These are phyloP conservation scores for Colletotrichum sp. DNA, from an alignment of 2,329 filamentous ascomycete genomes.

Conservation along the genomic window DNA sequence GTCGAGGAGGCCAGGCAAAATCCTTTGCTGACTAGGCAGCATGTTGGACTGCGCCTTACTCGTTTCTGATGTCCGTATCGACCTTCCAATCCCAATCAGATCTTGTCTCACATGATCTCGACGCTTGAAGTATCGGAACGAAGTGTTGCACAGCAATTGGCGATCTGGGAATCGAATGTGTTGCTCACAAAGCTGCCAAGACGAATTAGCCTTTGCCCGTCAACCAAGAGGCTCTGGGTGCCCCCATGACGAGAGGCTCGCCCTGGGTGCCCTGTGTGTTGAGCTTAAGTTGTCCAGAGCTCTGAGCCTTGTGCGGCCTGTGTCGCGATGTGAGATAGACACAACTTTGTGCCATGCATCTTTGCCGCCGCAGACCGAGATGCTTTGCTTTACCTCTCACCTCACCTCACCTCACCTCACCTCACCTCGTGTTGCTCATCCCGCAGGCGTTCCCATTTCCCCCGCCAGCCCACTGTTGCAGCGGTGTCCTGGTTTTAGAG, in stretches of 20 bases:
- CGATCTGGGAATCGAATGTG: background rate
- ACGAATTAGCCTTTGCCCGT: background rate
- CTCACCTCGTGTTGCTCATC: background rate
- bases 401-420: background rate
- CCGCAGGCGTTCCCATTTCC: background rate
- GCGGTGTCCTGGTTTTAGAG: slow-evolving; percentile 4
- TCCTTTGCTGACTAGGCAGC: background rate
- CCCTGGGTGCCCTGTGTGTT: background rate
- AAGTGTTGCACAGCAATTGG: background rate
- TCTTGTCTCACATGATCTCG: background rate
- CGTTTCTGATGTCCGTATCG: background rate
- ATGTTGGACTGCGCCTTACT: background rate
- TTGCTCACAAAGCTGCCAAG: background rate
- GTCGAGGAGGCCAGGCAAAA: background rate
- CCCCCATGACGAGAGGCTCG: background rate
- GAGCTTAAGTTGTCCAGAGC: background rate
- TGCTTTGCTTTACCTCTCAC: background rate
- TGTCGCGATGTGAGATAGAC: background rate
- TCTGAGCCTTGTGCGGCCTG: background rate
- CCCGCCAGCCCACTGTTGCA: background rate
- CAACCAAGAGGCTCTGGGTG: background rate
- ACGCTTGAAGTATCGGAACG: background rate
- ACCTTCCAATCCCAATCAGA: background rate
- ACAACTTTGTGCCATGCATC: background rate
- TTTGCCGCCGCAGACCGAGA: background rate